These are phyloP conservation scores for Calendula officinalis DNA, from an alignment of 129 eudicot genomes.

Conservation along the genomic window DNA sequence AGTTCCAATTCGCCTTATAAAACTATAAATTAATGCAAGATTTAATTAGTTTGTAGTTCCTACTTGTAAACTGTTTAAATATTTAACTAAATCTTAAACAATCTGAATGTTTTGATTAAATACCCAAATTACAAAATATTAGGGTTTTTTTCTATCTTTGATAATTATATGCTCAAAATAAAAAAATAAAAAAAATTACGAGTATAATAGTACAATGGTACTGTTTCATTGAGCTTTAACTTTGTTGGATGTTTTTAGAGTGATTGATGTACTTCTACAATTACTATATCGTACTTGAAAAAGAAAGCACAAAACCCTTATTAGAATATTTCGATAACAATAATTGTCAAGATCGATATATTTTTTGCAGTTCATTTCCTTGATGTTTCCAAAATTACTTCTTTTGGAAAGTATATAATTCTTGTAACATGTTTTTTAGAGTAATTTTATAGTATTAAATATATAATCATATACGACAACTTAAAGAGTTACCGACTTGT, in stretches of 20 bases:
- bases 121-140: not conserved
- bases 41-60: not conserved
- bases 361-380: slow-evolving; percentile 3
- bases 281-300: slow-evolving; percentile 9
- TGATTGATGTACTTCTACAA: slow-evolving; percentile 30
- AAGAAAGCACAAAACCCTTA: slow-evolving; percentile 3
- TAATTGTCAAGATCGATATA: not conserved
- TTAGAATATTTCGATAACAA: slow-evolving; percentile 2
- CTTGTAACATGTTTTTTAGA: not conserved
- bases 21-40: not conserved
- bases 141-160: slow-evolving; percentile 4
- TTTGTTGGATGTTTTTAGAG: slow-evolving; percentile 18
- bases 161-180: not conserved
- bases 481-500: slow-evolving; percentile 1
- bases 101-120: not conserved
- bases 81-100: not conserved
- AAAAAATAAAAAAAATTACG: slow-evolving; percentile 6
- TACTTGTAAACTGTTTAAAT: not conserved
- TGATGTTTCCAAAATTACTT: slow-evolving; percentile 16
- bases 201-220: slow-evolving; percentile 4
- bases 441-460: not conserved
- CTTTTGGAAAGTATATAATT: not conserved
- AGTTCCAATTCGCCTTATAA: too few species aligned
- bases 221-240: slow-evolving; percentile 15
- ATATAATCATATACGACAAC: not conserved